These are phyloP conservation scores for Botryotinia convoluta DNA, from an alignment of 2,329 filamentous ascomycete genomes.

Conservation along the genomic window DNA sequence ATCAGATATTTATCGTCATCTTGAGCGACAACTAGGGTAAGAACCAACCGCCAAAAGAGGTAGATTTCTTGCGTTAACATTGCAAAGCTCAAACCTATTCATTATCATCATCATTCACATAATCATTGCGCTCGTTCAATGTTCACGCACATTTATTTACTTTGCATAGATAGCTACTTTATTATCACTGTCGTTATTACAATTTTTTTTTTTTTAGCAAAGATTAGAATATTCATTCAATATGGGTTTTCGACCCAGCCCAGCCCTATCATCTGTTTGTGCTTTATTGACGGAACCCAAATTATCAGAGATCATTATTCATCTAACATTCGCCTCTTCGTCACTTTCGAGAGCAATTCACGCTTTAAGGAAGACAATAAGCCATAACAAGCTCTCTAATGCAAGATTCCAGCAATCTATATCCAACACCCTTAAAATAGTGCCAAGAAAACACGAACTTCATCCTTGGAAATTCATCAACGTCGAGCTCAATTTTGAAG, in stretches of 20 bases:
- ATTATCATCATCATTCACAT: neutral
- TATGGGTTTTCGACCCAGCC: neutral
- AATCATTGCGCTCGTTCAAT: neutral
- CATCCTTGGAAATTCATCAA: slow-evolving; percentile 11
- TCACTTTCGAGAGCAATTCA: neutral
- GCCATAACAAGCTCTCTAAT: neutral
- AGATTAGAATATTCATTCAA: neutral
- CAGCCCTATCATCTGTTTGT: neutral
- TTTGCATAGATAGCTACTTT: neutral
- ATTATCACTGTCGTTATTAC: neutral
- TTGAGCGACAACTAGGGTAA: neutral
- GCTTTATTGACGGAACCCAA: neutral
- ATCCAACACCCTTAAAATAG: neutral
- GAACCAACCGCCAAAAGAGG: neutral
- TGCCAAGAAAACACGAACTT: neutral
- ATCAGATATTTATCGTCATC: neutral
- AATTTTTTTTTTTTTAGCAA: no score
- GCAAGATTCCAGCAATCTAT: neutral
- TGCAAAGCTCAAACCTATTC: neutral
- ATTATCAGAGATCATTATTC: slow-evolving; percentile 1
- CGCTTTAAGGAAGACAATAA: neutral
- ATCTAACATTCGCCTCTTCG: neutral
- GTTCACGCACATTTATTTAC: neutral
- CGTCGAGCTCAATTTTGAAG: neutral
- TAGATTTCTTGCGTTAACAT: neutral